Percentiles rank a stretch among this genome's conserved stretches.
Evolutionary conservation across 2,329 filamentous ascomycete species (phyloP).

Genomic region (Chaetoscypha palmicola): DNA sequence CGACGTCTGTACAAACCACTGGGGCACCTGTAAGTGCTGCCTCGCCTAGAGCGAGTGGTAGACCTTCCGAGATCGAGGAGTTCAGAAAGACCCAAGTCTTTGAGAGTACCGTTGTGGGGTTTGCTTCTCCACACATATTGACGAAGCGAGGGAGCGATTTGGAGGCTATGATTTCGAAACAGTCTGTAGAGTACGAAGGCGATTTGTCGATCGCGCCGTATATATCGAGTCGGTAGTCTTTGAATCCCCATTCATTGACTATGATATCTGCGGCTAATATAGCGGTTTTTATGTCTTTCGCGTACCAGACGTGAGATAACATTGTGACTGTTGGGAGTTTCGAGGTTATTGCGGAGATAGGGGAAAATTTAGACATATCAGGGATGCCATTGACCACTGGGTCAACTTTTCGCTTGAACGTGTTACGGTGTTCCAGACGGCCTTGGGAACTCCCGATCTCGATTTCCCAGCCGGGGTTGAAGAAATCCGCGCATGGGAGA

Average conservation of each 20-base stretch:
- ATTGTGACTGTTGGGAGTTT: conserved; percentile 56
- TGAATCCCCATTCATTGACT: conserved; percentile 59
- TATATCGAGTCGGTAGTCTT: conserved; percentile 54
- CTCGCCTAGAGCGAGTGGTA: conserved; percentile 50
- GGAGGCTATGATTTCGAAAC: conserved; percentile 37
- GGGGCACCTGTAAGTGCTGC: conserved; percentile 50
- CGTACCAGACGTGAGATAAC: conserved; percentile 50
- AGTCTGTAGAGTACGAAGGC: conserved; percentile 53
- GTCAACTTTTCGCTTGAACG: conserved; percentile 53
- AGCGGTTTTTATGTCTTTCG: conserved; percentile 58
- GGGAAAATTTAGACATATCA: conserved; percentile 47
- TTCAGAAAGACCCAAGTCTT: conserved; percentile 45
- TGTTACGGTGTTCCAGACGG: conserved; percentile 47
- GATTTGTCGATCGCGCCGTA: conserved; percentile 58
- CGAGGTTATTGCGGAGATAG: conserved; percentile 51
- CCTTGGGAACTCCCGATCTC: conserved; percentile 54
- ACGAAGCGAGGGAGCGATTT: conserved; percentile 26
- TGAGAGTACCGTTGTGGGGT: conserved; percentile 31
- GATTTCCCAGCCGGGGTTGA: conserved; percentile 57
- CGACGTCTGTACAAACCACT: conserved; percentile 50
- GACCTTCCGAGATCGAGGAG: conserved; percentile 48
- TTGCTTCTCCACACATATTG: conserved; percentile 29
- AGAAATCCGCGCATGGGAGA: conserved; percentile 51
- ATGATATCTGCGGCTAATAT: conserved; percentile 58
- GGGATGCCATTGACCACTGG: conserved; percentile 60